phyloP scores from a whole-genome alignment of 306 rosid genomes.

The Gleditsia sinensis region DNA sequence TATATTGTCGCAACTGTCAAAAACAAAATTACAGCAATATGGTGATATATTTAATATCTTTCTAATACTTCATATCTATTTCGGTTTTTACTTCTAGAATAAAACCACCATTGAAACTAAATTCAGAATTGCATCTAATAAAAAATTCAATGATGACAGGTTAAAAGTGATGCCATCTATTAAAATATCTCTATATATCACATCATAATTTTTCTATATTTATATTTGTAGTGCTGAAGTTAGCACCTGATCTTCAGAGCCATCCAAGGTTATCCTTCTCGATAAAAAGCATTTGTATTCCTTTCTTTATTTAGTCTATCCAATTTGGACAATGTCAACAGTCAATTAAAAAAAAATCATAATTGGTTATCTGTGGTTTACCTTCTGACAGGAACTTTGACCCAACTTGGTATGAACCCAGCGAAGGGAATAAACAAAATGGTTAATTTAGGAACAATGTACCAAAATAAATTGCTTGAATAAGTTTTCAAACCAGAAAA shows the following conservation, averaged over 20 bases:
- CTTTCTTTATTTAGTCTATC: background rate
- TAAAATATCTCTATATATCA: background rate
- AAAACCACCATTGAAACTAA: background rate
- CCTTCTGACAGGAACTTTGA: no score
- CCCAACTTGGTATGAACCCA: background rate
- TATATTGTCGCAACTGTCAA: background rate
- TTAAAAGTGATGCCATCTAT: background rate
- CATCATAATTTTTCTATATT: background rate
- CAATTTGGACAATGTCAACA: no score
- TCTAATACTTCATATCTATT: slow-evolving; percentile 2
- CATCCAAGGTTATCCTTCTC: slow-evolving; percentile 7
- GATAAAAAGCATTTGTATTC: background rate
- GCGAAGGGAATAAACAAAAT: slow-evolving; percentile 5
- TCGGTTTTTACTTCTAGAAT: background rate
- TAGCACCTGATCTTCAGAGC: slow-evolving; percentile 18
- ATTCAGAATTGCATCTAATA: slow-evolving; percentile 15
- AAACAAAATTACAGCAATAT: slow-evolving; percentile 13
- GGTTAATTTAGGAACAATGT: background rate
- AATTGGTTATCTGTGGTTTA: no score
- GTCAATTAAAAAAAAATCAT: no score
- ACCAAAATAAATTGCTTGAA: slow-evolving; percentile 5
- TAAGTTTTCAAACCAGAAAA: slow-evolving; percentile 18
- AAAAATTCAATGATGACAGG: background rate
- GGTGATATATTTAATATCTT: slow-evolving; percentile 2
- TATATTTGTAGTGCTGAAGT: background rate